Evolutionary conservation across 2,329 filamentous ascomycete genomes (phyloP).

Genomic region (Diaporthe sp.): DNA sequence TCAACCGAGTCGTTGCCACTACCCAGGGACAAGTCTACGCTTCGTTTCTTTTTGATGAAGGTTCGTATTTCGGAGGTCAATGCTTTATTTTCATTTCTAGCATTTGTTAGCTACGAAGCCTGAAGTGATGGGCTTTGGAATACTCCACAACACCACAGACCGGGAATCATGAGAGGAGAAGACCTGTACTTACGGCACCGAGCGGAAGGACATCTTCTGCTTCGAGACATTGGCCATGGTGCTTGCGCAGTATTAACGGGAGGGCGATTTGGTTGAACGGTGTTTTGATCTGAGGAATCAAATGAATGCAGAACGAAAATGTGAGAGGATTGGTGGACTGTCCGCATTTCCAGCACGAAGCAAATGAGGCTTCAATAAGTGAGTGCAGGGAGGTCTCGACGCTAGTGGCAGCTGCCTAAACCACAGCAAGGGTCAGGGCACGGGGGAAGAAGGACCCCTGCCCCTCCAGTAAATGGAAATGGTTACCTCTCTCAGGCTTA

Average conservation of each 20-base stretch:
- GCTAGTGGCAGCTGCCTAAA: conserved; percentile 20
- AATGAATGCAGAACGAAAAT: background rate
- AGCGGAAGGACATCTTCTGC: background rate
- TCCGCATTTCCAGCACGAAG: background rate
- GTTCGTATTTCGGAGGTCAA: conserved; percentile 5
- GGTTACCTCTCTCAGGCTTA: background rate
- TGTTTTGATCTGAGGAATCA: background rate
- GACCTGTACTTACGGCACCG: background rate
- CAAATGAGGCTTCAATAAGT: background rate
- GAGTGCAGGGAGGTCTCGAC: background rate
- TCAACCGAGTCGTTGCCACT: too few species aligned
- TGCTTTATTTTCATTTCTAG: background rate
- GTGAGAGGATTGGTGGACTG: background rate
- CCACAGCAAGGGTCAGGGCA: background rate
- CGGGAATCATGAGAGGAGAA: background rate
- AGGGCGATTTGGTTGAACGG: background rate
- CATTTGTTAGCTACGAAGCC: background rate
- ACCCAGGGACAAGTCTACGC: too few species aligned
- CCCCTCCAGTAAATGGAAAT: too few species aligned
- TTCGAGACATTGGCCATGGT: background rate
- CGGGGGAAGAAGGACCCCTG: too few species aligned
- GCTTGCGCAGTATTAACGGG: background rate
- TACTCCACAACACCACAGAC: background rate
- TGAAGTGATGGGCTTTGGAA: background rate
- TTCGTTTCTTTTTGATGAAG: background rate